phyloP scores from a whole-genome alignment of 176 grass and related monocot genomes.

The Secale cereale region DNA sequence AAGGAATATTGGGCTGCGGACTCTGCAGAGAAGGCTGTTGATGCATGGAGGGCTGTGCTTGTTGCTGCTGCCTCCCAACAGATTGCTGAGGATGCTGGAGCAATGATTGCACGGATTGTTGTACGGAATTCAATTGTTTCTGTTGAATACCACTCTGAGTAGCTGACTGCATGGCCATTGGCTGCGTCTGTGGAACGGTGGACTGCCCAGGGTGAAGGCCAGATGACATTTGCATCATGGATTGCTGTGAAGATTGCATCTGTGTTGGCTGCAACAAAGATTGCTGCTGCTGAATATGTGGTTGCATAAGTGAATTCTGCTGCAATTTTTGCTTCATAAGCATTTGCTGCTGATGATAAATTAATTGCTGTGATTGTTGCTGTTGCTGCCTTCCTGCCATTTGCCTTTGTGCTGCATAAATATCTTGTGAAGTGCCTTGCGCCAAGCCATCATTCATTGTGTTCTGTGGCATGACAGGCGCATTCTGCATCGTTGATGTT shows the following conservation, averaged over 20 bases:
- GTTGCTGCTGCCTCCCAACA: constrained; percentile 69
- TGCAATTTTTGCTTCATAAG: constrained; percentile 59
- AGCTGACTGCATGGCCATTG: constrained; percentile 58
- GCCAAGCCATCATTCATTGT: constrained; percentile 48
- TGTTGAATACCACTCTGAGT: constrained; percentile 56
- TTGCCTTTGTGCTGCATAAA: constrained; percentile 79
- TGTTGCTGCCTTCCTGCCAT: constrained; percentile 68
- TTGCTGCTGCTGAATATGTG: constrained; percentile 77
- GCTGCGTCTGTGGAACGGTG: constrained; percentile 51
- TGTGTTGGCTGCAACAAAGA: constrained; percentile 67
- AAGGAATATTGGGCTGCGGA: constrained; percentile 61
- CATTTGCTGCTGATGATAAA: constrained; percentile 76
- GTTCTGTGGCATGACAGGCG: constrained; percentile 48
- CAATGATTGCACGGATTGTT: constrained; percentile 66
- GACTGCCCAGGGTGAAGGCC: constrained; percentile 60
- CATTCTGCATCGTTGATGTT: constrained; percentile 57
- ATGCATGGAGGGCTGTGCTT: constrained; percentile 60
- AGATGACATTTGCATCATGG: constrained; percentile 70
- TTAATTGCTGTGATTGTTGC: constrained; percentile 65
- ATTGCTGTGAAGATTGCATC: constrained; percentile 70
- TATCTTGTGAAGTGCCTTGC: constrained; percentile 51
- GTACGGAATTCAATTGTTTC: constrained; percentile 65
- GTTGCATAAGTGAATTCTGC: constrained; percentile 52
- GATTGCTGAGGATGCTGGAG: constrained; percentile 74
- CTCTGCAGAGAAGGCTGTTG: constrained; percentile 61